These are phyloP conservation scores for Heracleum sosnowskyi DNA, from an alignment of 129 eudicot species.

Conservation along the genomic window DNA sequence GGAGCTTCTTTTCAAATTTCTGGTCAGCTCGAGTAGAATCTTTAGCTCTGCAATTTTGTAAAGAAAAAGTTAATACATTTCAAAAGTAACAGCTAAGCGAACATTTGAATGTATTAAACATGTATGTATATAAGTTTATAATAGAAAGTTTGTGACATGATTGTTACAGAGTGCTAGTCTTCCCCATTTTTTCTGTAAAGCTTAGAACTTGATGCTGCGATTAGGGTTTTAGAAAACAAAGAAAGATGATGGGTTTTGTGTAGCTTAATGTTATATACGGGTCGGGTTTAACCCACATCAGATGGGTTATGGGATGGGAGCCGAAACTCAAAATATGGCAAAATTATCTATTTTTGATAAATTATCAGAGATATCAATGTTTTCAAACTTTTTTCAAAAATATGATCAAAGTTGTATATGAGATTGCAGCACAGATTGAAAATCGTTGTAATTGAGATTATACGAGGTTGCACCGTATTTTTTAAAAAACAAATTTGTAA, in stretches of 20 bases:
- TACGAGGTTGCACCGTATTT: no score
- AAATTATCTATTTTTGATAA: no score
- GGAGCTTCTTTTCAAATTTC: constrained; percentile 63
- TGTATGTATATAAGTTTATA: neutral
- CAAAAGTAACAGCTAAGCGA: neutral
- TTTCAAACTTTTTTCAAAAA: no score
- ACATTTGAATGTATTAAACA: neutral
- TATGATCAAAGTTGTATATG: no score
- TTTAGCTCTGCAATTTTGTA: constrained; percentile 32
- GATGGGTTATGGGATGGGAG: no score
- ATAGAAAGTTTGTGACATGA: neutral
- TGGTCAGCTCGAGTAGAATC: constrained; percentile 44
- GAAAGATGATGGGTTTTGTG: neutral
- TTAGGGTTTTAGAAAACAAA: neutral
- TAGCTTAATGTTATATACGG: neutral
- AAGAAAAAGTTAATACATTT: neutral
- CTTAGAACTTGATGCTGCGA: neutral
- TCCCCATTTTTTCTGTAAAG: constrained; percentile 29
- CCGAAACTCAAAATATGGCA: no score
- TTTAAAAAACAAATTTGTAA: no score
- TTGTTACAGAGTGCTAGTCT: constrained; percentile 28
- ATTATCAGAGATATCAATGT: no score
- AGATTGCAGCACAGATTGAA: no score
- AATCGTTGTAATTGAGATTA: no score
- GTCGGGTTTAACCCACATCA: neutral